These are phyloP conservation scores for Leishmania major DNA, from an alignment of 208 protist genomes.

Conservation along the genomic window DNA sequence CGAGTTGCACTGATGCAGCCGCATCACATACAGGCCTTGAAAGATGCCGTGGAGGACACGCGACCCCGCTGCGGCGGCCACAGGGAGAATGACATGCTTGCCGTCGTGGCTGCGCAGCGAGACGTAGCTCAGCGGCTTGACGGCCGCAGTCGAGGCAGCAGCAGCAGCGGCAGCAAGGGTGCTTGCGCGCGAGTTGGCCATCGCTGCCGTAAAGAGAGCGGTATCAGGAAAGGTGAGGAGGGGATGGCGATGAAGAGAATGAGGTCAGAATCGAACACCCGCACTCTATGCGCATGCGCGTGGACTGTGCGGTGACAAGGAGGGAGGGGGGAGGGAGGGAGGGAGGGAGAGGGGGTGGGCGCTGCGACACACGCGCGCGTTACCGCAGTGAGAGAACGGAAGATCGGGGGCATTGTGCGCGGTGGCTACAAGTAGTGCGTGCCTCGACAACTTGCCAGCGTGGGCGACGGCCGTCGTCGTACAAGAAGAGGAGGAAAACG, in stretches of 20 bases:
- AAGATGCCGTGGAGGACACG: constrained; percentile 61
- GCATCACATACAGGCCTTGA: constrained; percentile 44
- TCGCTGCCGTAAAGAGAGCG: background rate
- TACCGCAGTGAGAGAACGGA: background rate
- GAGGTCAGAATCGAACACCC: background rate
- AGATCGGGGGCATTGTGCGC: background rate
- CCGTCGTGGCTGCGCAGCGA: constrained; percentile 46
- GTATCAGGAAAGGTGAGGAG: background rate
- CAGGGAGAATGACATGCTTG: constrained; percentile 57
- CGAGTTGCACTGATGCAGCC: constrained; percentile 18
- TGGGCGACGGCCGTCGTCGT: background rate
- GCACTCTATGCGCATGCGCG: background rate
- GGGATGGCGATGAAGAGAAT: background rate
- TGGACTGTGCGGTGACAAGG: background rate
- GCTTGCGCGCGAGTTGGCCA: background rate
- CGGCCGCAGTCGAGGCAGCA: background rate
- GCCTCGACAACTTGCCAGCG: background rate
- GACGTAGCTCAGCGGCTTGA: constrained; percentile 47
- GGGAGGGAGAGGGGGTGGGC: background rate
- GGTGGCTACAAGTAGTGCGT: background rate
- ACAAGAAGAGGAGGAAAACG: background rate
- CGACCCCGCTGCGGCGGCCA: constrained; percentile 50
- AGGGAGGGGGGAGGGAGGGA: background rate
- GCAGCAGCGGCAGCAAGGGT: background rate
- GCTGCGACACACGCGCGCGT: background rate